phyloP scores from a whole-genome alignment of 768 basidiomycete genomes.

The Pulveroboletus sp. region DNA sequence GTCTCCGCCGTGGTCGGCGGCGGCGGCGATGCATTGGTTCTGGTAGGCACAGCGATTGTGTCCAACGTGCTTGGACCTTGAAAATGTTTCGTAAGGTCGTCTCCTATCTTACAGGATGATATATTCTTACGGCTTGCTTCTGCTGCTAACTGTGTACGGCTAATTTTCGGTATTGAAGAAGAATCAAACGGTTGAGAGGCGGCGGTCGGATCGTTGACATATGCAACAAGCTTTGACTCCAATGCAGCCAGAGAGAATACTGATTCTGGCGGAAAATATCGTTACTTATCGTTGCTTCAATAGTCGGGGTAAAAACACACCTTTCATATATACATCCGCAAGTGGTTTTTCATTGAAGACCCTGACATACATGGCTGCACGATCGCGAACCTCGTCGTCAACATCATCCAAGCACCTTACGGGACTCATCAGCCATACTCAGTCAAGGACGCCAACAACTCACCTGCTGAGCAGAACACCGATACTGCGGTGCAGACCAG shows the following conservation, averaged over 20 bases:
- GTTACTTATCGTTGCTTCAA: neutral
- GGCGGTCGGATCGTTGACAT: slow-evolving; percentile 80
- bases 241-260: slow-evolving; percentile 87
- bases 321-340: slow-evolving; percentile 85
- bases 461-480: slow-evolving; percentile 82
- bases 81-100: slow-evolving; percentile 7
- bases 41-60: slow-evolving; percentile 72
- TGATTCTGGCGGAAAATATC: slow-evolving; percentile 58
- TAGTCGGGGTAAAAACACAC: slow-evolving; percentile 38
- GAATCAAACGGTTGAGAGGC: slow-evolving; percentile 75
- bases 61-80: slow-evolving; percentile 83
- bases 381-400: slow-evolving; percentile 97
- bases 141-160: slow-evolving; percentile 84
- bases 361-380: slow-evolving; percentile 91
- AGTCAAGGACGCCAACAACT: slow-evolving; percentile 15
- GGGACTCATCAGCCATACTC: slow-evolving; percentile 2
- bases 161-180: slow-evolving; percentile 87
- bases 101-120: slow-evolving; percentile 3
- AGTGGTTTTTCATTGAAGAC: slow-evolving; percentile 74
- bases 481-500: slow-evolving; percentile 76
- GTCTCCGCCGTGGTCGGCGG: slow-evolving; percentile 83
- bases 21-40: slow-evolving; percentile 54
- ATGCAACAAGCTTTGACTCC: slow-evolving; percentile 89
- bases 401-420: slow-evolving; percentile 92
- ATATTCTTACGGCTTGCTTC: slow-evolving; percentile 72